Evolutionary conservation across 1,139 yeast species (phyloP).

Genomic region (Pichia sp.): DNA sequence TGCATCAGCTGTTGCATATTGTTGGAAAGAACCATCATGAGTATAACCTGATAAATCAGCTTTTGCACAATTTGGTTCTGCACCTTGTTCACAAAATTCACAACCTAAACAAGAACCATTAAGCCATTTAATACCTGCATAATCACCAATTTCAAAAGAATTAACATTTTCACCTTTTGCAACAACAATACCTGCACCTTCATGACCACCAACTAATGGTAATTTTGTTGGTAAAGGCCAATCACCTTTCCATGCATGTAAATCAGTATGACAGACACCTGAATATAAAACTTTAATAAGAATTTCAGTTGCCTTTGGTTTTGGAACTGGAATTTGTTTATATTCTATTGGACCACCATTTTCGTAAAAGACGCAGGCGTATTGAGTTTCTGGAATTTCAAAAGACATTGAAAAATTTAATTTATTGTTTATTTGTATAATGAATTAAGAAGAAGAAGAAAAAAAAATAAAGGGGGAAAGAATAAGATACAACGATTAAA

Average conservation of each 20-base stretch:
- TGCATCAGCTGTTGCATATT: slow-evolving; percentile 74
- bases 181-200: slow-evolving; percentile 77
- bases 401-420: slow-evolving; percentile 7
- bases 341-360: slow-evolving; percentile 45
- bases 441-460: background rate
- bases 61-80: slow-evolving; percentile 59
- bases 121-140: slow-evolving; percentile 71
- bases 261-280: slow-evolving; percentile 75
- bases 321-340: slow-evolving; percentile 61
- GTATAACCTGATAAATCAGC: slow-evolving; percentile 74
- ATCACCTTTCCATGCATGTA: slow-evolving; percentile 77
- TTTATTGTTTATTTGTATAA: background rate
- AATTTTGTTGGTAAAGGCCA: slow-evolving; percentile 63
- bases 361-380: slow-evolving; percentile 41
- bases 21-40: slow-evolving; percentile 76
- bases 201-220: slow-evolving; percentile 77
- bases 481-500: background rate
- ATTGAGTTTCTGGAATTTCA: slow-evolving; percentile 38
- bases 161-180: slow-evolving; percentile 58
- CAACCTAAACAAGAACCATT: slow-evolving; percentile 67
- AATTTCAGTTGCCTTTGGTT: slow-evolving; percentile 60
- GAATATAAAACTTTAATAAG: slow-evolving; percentile 63
- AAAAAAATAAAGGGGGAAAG: background rate
- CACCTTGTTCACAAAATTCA: slow-evolving; percentile 58
- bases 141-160: slow-evolving; percentile 64